Conservation (phyloP, 768 basidiomycete species). For the Plicaturopsis crispa region DNA sequence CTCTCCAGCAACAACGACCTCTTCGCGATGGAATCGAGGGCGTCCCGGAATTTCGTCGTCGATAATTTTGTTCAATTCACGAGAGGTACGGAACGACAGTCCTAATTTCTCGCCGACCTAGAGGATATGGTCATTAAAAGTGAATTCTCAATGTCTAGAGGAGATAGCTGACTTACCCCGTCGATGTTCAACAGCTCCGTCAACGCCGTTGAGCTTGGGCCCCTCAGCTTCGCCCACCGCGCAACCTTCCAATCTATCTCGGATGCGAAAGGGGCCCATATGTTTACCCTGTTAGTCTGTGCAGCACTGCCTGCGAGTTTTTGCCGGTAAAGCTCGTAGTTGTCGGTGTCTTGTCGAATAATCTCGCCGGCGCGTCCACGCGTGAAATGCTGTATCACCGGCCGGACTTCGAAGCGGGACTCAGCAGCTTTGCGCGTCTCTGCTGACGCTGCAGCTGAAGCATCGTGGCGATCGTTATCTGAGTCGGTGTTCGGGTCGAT, state of each 20-base stretch:
- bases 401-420: no score
- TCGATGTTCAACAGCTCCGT: slow-evolving; percentile 29
- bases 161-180: slow-evolving; percentile 20
- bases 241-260: slow-evolving; percentile 31
- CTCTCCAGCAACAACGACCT: slow-evolving; percentile 22
- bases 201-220: slow-evolving; percentile 28
- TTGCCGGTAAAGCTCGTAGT: no score
- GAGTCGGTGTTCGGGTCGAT: no score
- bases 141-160: neutral
- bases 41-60: slow-evolving; percentile 19
- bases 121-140: neutral
- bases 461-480: no score
- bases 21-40: slow-evolving; percentile 17
- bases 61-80: slow-evolving; percentile 25
- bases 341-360: no score
- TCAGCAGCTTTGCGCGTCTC: no score
- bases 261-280: slow-evolving; percentile 24
- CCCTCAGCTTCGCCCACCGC: slow-evolving; percentile 29
- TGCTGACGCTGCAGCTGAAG: no score
- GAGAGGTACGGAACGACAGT: slow-evolving; percentile 23
- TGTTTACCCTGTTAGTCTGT: no score
- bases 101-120: slow-evolving; percentile 18
- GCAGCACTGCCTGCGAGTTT: no score
- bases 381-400: no score
- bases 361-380: no score